Evolutionary conservation across 805 yeast species (phyloP).

Genomic region (Myxozyma mucilagina): DNA sequence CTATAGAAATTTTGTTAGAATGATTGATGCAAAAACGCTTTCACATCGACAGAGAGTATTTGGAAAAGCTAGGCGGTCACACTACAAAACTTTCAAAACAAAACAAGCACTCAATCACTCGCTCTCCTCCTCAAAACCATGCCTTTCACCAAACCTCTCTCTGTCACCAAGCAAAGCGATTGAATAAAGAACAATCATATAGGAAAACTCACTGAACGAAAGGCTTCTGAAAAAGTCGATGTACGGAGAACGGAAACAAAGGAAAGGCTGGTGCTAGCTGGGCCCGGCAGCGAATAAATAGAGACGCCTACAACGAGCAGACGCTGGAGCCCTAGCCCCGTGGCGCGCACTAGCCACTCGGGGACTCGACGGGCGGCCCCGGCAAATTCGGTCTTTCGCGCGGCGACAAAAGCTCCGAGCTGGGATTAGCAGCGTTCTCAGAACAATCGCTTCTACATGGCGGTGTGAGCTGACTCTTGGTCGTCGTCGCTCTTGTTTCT

Average conservation of each 20-base stretch:
- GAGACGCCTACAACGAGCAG: not conserved
- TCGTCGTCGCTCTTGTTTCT: not conserved
- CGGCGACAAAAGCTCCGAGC: not conserved
- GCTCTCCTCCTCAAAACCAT: no score
- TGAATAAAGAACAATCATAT: not conserved
- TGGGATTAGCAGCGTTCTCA: not conserved
- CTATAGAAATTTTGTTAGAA: constrained; percentile 9
- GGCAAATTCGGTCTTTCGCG: not conserved
- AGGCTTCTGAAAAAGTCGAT: not conserved
- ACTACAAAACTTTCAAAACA: no score
- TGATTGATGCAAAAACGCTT: not conserved
- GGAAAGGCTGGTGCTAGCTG: not conserved
- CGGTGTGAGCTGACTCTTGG: no score
- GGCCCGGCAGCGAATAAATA: constrained; percentile 12
- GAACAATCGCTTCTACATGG: no score
- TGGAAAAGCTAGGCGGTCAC: no score
- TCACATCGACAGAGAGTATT: no score
- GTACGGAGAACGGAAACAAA: not conserved
- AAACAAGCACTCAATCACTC: no score
- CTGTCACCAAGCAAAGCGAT: not conserved
- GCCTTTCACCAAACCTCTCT: no score
- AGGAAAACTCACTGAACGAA: not conserved
- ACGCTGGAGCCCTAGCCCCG: not conserved
- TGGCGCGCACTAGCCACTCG: constrained; percentile 9
- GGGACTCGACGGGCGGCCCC: not conserved